Base-by-base conservation (phyloP, 2,329 filamentous ascomycete species). In the Lasiodiplodia theobromae region DNA sequence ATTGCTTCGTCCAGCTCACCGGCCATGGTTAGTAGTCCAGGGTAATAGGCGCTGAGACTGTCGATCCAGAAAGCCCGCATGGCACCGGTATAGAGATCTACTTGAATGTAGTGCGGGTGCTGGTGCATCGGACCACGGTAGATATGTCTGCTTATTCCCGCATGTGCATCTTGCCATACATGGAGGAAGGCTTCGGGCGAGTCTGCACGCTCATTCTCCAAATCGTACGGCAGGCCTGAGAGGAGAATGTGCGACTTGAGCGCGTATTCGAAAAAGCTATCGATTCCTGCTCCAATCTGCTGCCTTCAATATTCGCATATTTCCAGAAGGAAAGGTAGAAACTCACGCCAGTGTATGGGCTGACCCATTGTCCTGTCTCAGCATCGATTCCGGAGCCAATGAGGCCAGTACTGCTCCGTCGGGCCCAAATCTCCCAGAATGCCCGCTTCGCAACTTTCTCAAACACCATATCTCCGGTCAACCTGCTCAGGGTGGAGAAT, bases 201-300 rank as follows among this genome's bases (percentile, higher is more conserved):
- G 66, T 84, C 77, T 71, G 93, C 88, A 70, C 91, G 87, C 64
- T 89, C 86, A 2, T 87, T 74, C 14, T 71, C 68, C 5, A 75
- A 52, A 54, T 81, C 74, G 69, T 78, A 79, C 0, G 81, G 78
- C 6, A 84, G 88, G 1, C 93, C 92, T 2, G 95, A 97, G 25
- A 98, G 87, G 28, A 99, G 82, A 69, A 99, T 92, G 76, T 97
- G 90, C 21, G 94, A 94, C 81, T 99, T 99, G 74, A 98, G 86
- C 3, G 96, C 94, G 80, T 99, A 99, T 81, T 99, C 96, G 76
- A 97, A 98, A 82, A 99, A 99, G 81, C 94, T 97, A 82, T 99
- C 96, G 75, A 97, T 93, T 49, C 96, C 96, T 8, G 96, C 96
- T 62, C 96, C 96, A 73, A 99, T 97, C 82, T 84, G 70, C 70